Evolutionary conservation across 192 early-diverging fungal species (phyloP).

Genomic region (Helicostylum pulchrum): DNA sequence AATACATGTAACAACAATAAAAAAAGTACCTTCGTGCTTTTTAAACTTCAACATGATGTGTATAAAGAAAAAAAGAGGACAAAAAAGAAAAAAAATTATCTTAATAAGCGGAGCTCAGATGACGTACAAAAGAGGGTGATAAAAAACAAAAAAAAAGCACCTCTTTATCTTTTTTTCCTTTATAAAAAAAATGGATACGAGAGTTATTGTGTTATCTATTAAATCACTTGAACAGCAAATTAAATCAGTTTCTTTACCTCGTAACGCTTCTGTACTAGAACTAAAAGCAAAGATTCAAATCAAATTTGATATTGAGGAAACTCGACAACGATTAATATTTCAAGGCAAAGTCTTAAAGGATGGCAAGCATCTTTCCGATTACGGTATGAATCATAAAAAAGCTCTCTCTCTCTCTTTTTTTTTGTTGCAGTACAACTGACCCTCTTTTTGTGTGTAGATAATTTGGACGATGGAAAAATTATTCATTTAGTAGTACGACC

Average conservation of each 20-base stretch:
- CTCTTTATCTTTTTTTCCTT: no score
- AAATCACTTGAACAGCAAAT: constrained; percentile 32
- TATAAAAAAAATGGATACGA: no score
- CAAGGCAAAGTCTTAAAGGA: constrained; percentile 45
- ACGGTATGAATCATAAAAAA: constrained; percentile 26
- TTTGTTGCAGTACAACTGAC: not conserved
- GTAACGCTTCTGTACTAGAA: constrained; percentile 40
- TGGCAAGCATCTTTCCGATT: constrained; percentile 40
- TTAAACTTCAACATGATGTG: constrained; percentile 8
- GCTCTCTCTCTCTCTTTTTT: no score
- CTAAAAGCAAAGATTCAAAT: constrained; percentile 41
- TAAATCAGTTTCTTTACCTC: constrained; percentile 36
- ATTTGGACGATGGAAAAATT: constrained; percentile 47
- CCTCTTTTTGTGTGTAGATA: constrained; percentile 15
- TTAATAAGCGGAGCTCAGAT: no score
- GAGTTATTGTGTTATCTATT: not conserved
- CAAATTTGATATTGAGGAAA: constrained; percentile 36
- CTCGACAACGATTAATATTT: constrained; percentile 48
- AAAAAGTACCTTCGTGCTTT: not conserved
- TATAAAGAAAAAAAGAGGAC: not conserved
- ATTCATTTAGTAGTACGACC: constrained; percentile 50
- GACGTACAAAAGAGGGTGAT: no score
- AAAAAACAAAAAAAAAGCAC: no score
- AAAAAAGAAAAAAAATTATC: not conserved
- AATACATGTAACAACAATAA: no score